Base-by-base conservation (phyloP, 2,329 filamentous ascomycete genomes). In the Dryadomyces quercivorus region DNA sequence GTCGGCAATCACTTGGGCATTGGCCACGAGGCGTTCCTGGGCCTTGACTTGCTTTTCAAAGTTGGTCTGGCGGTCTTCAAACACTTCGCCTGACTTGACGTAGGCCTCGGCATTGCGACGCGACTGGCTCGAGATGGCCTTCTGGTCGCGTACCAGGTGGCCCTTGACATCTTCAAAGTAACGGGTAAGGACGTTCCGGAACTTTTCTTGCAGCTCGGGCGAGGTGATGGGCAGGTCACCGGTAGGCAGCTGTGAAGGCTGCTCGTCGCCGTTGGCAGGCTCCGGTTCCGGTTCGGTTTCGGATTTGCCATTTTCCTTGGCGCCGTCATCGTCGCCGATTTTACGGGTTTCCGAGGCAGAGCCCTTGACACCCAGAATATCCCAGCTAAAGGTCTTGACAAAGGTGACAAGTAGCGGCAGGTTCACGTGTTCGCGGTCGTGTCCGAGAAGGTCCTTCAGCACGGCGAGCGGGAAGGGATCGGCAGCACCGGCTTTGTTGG, bases 31-130 rank as follows among this genome's bases (percentile, higher is more conserved):
- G 60, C 91, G 90, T 66, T 98, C 93, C 65, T 97, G 89, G 0
- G 86, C 78, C 69, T 97, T 98, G 55, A 91, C 76, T 61, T 93
- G 86, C 68, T 91, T 96, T 67, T 98, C 94, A 61, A 94, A 95
- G 65, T 91, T 97, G 53, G 90, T 82, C 66, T 98, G 93, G 51
- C 93, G 86, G 64, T 98, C 93, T 66, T 98, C 93, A 60, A 98
- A 97, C 5, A 98, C 92, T 66, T 98, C 93, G 2, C 93, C 93
- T 42, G 93, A 97, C 65, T 96, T 96, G 63, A 98, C 92, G 63
- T 98, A 98, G 6, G 92, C 93, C 69, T 98, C 93, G 1, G 93
- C 92, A 69, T 98, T 98, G 61, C 92, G 90, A 59, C 90, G 88
- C 53, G 88, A 89, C 70, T 98, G 93, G 26, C 80, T 82, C 53